Conservation (phyloP, 768 basidiomycete genomes). For the Sporobolomyces phaffii region DNA sequence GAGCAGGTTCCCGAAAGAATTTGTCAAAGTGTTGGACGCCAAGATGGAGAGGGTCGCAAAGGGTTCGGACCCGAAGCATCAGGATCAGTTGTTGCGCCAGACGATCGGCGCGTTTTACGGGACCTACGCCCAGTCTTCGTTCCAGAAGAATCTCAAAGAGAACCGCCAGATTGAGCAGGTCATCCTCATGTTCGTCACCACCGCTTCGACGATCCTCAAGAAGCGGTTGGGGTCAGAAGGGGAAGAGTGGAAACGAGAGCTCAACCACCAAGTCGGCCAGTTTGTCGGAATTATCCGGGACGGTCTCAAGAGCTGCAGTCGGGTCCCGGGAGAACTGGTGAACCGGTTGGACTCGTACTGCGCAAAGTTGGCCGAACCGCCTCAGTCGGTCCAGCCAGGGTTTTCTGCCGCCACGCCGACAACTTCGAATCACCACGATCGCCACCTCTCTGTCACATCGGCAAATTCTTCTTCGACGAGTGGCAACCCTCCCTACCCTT, state of each 20-base stretch:
- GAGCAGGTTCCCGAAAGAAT: conserved; percentile 71
- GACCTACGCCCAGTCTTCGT: conserved; percentile 74
- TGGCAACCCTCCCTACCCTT: conserved; percentile 13
- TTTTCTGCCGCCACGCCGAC: neutral
- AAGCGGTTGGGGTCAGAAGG: conserved; percentile 59
- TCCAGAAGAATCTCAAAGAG: conserved; percentile 86
- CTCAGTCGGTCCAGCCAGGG: neutral
- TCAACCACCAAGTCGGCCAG: conserved; percentile 82
- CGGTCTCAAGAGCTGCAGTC: conserved; percentile 53
- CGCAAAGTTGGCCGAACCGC: conserved; percentile 62
- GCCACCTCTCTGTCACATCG: conserved; percentile 56
- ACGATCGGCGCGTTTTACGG: conserved; percentile 91
- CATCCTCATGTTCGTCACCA: conserved; percentile 89
- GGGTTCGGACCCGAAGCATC: conserved; percentile 64
- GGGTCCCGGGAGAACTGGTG: conserved; percentile 72
- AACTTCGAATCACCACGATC: conserved; percentile 46
- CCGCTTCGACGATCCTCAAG: conserved; percentile 76
- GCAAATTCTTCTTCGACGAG: conserved; percentile 2
- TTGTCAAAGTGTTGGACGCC: conserved; percentile 82
- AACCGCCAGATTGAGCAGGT: conserved; percentile 96
- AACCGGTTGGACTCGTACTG: conserved; percentile 77
- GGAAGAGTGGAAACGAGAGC: conserved; percentile 86
- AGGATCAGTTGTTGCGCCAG: conserved; percentile 75
- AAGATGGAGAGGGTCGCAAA: conserved; percentile 86
- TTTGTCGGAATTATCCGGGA: conserved; percentile 84